Percentiles rank a stretch among this genome's conserved stretches.
These are phyloP conservation scores for Boletus eberwhitei DNA, from an alignment of 768 basidiomycete genomes.

Conservation along the genomic window DNA sequence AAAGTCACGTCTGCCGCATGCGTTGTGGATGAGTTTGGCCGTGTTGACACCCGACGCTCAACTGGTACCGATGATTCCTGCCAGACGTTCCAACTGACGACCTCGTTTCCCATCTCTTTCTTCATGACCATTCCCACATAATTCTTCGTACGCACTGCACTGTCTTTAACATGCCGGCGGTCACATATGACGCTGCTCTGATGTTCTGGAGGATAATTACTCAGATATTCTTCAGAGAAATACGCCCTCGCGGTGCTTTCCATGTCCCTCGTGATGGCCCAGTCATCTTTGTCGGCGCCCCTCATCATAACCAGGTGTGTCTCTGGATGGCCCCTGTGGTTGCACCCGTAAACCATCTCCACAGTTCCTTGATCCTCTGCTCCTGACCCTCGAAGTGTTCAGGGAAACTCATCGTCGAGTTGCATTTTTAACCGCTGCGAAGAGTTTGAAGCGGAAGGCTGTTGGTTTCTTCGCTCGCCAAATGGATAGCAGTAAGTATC, in stretches of 20 bases:
- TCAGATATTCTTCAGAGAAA: conserved; percentile 95
- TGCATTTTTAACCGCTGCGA: conserved; percentile 84
- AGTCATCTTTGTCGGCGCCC: conserved; percentile 89
- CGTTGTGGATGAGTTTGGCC: conserved; percentile 19
- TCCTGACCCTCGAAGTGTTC: conserved; percentile 81
- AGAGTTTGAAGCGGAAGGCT: conserved; percentile 75
- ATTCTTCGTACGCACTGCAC: conserved; percentile 4
- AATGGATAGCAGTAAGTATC: conserved; percentile 79
- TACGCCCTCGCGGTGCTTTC: conserved; percentile 90
- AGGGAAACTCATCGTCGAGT: conserved; percentile 80
- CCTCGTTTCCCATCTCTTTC: neutral
- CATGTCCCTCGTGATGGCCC: conserved; percentile 90
- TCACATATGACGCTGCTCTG: conserved; percentile 70
- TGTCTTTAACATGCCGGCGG: conserved; percentile 19
- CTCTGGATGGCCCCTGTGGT: conserved; percentile 6
- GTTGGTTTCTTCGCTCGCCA: conserved; percentile 79
- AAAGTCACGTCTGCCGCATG: neutral
- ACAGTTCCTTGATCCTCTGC: conserved; percentile 89
- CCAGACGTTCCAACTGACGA: neutral
- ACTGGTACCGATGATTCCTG: neutral
- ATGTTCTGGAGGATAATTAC: conserved; percentile 83
- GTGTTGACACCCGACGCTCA: conserved; percentile 21
- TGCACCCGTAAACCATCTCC: conserved; percentile 13
- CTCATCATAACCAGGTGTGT: conserved; percentile 85
- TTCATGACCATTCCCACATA: conserved; percentile 10